Conservation (phyloP, 208 protist genomes). For the Endotrypanum monterogeii region DNA sequence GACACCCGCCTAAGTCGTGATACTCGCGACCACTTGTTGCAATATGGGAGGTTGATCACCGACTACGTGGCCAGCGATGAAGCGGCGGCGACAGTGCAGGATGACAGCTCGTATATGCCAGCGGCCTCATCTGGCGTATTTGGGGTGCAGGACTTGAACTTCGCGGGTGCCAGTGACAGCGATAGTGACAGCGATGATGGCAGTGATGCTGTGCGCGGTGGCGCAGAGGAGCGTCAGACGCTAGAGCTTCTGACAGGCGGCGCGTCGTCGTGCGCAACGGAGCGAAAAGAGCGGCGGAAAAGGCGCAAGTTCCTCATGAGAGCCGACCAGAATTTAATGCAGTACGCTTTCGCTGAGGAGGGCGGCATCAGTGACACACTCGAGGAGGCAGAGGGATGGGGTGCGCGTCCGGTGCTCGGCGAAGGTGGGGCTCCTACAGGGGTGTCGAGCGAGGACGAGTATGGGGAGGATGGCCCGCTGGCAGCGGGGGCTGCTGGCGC, state of each 20-base stretch:
- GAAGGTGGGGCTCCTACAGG: constrained; percentile 3
- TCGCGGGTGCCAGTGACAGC: constrained; percentile 30
- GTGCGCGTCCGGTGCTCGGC: background rate
- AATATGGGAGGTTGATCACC: constrained; percentile 78
- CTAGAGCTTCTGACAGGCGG: constrained; percentile 33
- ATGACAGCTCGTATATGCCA: constrained; percentile 5
- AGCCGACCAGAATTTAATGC: constrained; percentile 43
- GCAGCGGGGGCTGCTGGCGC: constrained; percentile 1
- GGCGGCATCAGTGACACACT: constrained; percentile 37
- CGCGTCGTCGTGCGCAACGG: constrained; percentile 7
- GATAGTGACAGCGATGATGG: constrained; percentile 10
- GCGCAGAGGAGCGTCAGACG: constrained; percentile 35
- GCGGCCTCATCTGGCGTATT: constrained; percentile 14
- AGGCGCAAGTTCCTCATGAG: constrained; percentile 36
- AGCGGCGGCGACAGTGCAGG: constrained; percentile 1
- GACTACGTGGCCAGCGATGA: constrained; percentile 71
- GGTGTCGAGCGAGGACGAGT: constrained; percentile 24
- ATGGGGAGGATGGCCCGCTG: constrained; percentile 30
- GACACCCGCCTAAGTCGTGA: constrained; percentile 69
- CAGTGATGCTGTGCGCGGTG: constrained; percentile 13
- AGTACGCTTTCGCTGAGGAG: constrained; percentile 66
- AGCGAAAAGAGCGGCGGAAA: constrained; percentile 31
- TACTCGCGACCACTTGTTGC: constrained; percentile 57
- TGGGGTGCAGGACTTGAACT: constrained; percentile 33
- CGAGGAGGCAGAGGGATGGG: constrained; percentile 18